These are phyloP conservation scores for Spathaspora sp. DNA, from an alignment of 1,139 yeast species.

Conservation along the genomic window DNA sequence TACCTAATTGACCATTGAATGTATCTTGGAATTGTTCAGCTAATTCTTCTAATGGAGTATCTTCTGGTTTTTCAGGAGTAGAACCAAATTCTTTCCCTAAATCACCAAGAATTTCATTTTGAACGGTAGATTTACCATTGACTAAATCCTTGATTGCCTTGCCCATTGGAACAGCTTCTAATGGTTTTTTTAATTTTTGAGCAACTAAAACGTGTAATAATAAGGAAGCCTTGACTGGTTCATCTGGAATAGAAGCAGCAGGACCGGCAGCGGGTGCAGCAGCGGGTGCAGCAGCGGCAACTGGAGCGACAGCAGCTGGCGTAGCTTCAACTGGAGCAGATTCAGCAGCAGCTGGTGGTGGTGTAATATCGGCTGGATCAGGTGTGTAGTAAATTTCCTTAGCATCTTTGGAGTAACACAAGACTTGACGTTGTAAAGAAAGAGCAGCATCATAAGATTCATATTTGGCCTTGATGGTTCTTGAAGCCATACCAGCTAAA, in stretches of 20 bases:
- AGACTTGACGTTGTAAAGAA: slow-evolving; percentile 92
- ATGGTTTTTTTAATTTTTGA: slow-evolving; percentile 87
- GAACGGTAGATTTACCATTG: slow-evolving; percentile 97
- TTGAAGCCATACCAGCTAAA: slow-evolving; percentile 95
- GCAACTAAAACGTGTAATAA: slow-evolving; percentile 89
- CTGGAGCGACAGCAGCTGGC: slow-evolving; percentile 46
- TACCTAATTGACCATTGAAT: slow-evolving; percentile 86
- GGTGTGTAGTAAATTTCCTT: slow-evolving; percentile 96
- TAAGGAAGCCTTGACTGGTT: slow-evolving; percentile 82
- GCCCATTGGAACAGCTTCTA: slow-evolving; percentile 81
- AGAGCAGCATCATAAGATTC: slow-evolving; percentile 97
- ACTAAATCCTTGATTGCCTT: slow-evolving; percentile 96
- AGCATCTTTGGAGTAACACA: slow-evolving; percentile 93
- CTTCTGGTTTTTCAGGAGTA: slow-evolving; percentile 98
- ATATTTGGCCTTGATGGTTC: slow-evolving; percentile 94
- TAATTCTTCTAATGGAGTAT: slow-evolving; percentile 90
- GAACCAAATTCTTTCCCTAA: slow-evolving; percentile 96
- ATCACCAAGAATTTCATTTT: slow-evolving; percentile 97
- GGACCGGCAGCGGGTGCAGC: slow-evolving; percentile 70
- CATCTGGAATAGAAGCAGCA: slow-evolving; percentile 81
- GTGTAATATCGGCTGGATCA: slow-evolving; percentile 66
- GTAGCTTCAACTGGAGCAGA: slow-evolving; percentile 36
- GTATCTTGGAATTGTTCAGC: slow-evolving; percentile 94
- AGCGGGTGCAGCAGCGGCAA: slow-evolving; percentile 54
- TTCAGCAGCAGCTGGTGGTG: slow-evolving; percentile 24